Percentiles rank a stretch among this genome's conserved stretches.
phyloP scores from a whole-genome alignment of 225 moss, liverwort and hornwort species.

The Anthoceros angustus region DNA sequence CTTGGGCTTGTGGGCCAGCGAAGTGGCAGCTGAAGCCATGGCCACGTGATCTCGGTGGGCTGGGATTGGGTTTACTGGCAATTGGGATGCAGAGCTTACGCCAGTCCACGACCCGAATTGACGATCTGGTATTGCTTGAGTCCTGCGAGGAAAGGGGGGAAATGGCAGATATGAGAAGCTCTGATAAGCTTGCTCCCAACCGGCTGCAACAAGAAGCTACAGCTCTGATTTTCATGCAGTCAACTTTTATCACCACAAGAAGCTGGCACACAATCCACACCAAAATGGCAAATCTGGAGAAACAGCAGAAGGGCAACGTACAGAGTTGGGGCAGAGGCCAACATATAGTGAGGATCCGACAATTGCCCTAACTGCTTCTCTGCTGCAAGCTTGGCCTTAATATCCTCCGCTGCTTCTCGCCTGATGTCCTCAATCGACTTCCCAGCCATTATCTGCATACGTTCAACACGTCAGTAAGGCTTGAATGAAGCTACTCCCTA shows the following conservation, averaged over 20 bases:
- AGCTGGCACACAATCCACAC: background rate
- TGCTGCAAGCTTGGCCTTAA: background rate
- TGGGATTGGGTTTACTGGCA: background rate
- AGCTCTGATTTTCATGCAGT: no score
- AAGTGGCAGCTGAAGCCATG: background rate
- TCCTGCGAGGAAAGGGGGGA: background rate
- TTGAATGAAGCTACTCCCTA: no score
- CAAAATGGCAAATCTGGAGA: background rate
- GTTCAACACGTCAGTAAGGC: no score
- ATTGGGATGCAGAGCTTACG: background rate
- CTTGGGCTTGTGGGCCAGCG: background rate
- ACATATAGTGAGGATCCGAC: background rate
- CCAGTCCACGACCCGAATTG: background rate
- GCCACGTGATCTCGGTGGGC: slow-evolving; percentile 1
- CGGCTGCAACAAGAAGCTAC: no score
- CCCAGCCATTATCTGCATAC: background rate
- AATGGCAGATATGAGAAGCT: no score
- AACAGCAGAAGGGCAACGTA: background rate
- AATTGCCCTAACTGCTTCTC: background rate
- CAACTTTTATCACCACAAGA: background rate
- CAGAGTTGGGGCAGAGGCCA: background rate
- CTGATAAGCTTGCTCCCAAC: no score
- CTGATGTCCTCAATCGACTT: slow-evolving; percentile 1
- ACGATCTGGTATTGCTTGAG: background rate
- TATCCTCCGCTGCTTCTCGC: background rate